A percentile compares a stretch with the other conserved stretches of the same genome.
phyloP scores from a whole-genome alignment of 2,329 filamentous ascomycete genomes.

The Stenocarpella maydis region DNA sequence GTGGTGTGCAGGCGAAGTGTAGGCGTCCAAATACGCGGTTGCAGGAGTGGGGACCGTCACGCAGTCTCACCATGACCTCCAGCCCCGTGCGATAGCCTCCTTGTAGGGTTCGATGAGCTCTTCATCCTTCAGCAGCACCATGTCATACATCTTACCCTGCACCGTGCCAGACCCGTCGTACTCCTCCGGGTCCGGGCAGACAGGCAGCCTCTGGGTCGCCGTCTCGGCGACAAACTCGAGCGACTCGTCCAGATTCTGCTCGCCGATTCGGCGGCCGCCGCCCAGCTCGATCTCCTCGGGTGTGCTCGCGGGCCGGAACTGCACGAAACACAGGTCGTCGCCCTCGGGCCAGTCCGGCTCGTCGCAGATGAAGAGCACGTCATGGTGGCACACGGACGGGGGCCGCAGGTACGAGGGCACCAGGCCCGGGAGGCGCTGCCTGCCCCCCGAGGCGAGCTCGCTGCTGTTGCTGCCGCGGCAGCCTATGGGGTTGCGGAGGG shows the following conservation, averaged over 20 bases:
- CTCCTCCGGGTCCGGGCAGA: slow-evolving; percentile 8
- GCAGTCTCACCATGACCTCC: slow-evolving; percentile 10
- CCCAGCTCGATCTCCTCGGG: slow-evolving; percentile 8
- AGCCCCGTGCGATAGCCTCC: not conserved
- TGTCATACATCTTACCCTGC: slow-evolving; percentile 12
- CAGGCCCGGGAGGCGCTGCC: not conserved
- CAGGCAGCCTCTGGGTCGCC: not conserved
- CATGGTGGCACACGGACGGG: slow-evolving; percentile 2
- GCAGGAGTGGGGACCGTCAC: too few species aligned
- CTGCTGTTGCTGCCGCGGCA: not conserved
- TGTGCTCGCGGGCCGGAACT: slow-evolving; percentile 10
- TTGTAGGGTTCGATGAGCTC: not conserved
- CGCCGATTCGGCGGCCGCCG: not conserved
- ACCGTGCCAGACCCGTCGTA: slow-evolving; percentile 13
- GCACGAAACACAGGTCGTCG: slow-evolving; percentile 6
- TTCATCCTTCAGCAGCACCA: slow-evolving; percentile 11
- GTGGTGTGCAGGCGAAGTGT: too few species aligned
- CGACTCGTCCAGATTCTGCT: slow-evolving; percentile 2
- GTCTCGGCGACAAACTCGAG: not conserved
- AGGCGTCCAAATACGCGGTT: too few species aligned
- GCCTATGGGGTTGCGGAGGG: slow-evolving; percentile 11
- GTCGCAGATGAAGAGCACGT: slow-evolving; percentile 16
- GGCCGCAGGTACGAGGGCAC: slow-evolving; percentile 1
- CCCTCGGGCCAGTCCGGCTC: slow-evolving; percentile 17
- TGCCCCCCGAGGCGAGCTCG: not conserved